phyloP scores from a whole-genome alignment of 2,329 filamentous ascomycete genomes.

The Talaromyces islandicus region DNA sequence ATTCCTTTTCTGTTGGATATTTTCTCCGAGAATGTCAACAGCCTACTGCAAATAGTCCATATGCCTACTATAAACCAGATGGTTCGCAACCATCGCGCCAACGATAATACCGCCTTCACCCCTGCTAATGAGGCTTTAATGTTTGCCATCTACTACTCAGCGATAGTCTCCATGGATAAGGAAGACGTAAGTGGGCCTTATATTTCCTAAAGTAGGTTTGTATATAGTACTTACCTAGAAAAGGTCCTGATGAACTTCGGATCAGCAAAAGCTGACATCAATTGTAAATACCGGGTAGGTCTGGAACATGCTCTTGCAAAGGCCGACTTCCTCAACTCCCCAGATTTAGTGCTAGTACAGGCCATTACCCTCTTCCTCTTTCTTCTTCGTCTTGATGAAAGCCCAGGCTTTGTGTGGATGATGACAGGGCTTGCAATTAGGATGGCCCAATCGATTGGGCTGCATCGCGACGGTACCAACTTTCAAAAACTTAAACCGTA shows the following conservation, averaged over 20 bases:
- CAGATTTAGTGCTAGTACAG: slow-evolving; percentile 51
- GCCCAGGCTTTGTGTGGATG: slow-evolving; percentile 46
- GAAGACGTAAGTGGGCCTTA: slow-evolving; percentile 39
- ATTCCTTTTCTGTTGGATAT: slow-evolving; percentile 49
- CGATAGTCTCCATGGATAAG: slow-evolving; percentile 52
- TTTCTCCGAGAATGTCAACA: slow-evolving; percentile 49
- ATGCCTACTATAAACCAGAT: slow-evolving; percentile 24
- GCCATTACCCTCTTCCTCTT: slow-evolving; percentile 52
- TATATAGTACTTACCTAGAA: neutral
- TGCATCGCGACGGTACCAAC: slow-evolving; percentile 47
- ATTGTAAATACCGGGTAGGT: neutral
- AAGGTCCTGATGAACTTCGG: neutral
- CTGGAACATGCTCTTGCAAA: neutral
- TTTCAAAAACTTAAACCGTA: slow-evolving; percentile 51
- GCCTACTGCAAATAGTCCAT: slow-evolving; percentile 24
- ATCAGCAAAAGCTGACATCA: neutral
- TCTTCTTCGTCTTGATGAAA: slow-evolving; percentile 46
- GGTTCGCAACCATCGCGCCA: slow-evolving; percentile 28
- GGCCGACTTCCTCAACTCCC: slow-evolving; percentile 45
- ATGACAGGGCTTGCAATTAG: slow-evolving; percentile 45
- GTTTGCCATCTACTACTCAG: slow-evolving; percentile 54
- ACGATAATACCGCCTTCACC: slow-evolving; percentile 25
- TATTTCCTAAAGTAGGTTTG: neutral
- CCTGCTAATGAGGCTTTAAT: slow-evolving; percentile 48
- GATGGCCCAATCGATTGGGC: slow-evolving; percentile 49